Percentiles rank a stretch among this genome's conserved stretches.
Conservation (phyloP, 2,329 filamentous ascomycete genomes). For the Fusarium euwallaceae region DNA sequence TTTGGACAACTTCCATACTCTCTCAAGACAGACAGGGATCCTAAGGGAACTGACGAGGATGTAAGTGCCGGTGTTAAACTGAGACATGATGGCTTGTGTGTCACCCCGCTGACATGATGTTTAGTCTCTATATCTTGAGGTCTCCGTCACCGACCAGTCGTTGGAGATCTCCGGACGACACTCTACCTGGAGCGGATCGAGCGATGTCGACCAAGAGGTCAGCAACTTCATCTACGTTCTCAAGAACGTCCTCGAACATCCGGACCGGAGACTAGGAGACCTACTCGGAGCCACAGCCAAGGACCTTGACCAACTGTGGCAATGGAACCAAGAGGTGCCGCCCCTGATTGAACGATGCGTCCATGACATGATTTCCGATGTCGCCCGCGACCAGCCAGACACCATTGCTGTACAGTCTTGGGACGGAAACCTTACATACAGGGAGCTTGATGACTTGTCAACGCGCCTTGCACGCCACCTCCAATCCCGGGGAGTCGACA, state of each 20-base stretch:
- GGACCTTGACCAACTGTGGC: conserved; percentile 61
- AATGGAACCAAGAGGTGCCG: conserved; percentile 60
- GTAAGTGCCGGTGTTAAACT: conserved; percentile 18
- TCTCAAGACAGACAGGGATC: neutral
- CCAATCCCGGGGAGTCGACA: conserved; percentile 48
- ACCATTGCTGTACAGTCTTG: conserved; percentile 62
- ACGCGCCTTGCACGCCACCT: conserved; percentile 58
- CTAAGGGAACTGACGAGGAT: conserved; percentile 10
- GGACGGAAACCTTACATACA: conserved; percentile 63
- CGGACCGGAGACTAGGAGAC: conserved; percentile 16
- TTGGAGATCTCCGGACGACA: conserved; percentile 24
- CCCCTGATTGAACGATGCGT: conserved; percentile 58
- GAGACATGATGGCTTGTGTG: neutral
- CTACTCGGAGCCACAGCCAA: conserved; percentile 39
- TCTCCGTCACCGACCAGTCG: conserved; percentile 27
- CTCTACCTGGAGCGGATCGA: conserved; percentile 12
- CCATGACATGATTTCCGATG: conserved; percentile 61
- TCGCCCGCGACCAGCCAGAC: conserved; percentile 53
- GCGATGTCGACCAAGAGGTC: conserved; percentile 26
- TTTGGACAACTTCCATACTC: conserved; percentile 17
- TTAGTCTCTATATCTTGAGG: conserved; percentile 29
- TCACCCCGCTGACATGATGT: conserved; percentile 4
- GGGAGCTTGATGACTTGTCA: conserved; percentile 58
- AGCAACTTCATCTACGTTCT: conserved; percentile 34
- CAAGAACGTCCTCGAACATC: conserved; percentile 26